Evolutionary conservation across 1,284 basidiomycete species (phyloP).

Genomic region (Microbotryomycetes sp.): DNA sequence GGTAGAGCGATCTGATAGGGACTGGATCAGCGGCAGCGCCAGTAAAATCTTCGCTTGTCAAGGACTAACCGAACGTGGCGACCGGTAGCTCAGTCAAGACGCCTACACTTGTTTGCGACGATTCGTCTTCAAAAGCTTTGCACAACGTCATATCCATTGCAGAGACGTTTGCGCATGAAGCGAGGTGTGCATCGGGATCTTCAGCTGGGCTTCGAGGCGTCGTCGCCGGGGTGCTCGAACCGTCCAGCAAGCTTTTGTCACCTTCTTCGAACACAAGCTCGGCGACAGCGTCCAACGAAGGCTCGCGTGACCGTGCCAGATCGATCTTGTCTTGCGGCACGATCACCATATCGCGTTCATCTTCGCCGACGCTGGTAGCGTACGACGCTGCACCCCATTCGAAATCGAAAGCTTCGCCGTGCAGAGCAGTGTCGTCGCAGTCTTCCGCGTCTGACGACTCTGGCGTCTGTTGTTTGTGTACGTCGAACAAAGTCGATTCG

Average conservation of each 20-base stretch:
- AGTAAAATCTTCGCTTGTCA: no score
- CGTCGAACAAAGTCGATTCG: background rate
- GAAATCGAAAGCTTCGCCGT: constrained; percentile 28
- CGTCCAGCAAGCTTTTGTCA: background rate
- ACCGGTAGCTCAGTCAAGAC: no score
- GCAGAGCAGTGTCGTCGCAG: constrained; percentile 30
- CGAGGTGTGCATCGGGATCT: background rate
- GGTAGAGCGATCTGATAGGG: no score
- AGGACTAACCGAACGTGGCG: no score
- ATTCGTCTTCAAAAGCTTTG: constrained; percentile 4
- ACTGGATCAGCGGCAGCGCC: no score
- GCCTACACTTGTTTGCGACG: no score
- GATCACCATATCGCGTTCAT: background rate
- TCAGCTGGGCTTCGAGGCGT: constrained; percentile 24
- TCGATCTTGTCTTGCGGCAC: background rate
- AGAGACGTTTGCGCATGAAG: background rate
- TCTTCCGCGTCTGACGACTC: constrained; percentile 21
- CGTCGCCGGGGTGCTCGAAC: constrained; percentile 26
- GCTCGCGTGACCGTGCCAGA: background rate
- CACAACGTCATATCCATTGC: constrained; percentile 29
- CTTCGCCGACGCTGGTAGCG: constrained; percentile 6
- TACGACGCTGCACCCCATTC: constrained; percentile 30
- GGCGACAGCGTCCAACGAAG: background rate
- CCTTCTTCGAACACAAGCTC: background rate
- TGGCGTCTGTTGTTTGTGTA: constrained; percentile 4